Conservation (phyloP, 148 eudicot genomes). For the Polygonum aviculare region DNA sequence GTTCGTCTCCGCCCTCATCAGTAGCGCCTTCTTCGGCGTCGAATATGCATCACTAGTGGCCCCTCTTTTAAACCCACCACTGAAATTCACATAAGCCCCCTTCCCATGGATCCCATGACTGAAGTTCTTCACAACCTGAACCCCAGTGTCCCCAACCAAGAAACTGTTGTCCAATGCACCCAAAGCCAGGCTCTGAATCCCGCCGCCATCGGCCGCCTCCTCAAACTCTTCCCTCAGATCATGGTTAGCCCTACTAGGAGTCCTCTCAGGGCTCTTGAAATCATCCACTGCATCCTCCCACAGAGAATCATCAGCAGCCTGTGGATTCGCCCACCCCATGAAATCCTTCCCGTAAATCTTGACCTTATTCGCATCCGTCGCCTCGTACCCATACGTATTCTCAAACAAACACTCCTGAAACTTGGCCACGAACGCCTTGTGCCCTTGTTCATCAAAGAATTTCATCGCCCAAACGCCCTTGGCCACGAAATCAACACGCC, state of each 20-base stretch:
- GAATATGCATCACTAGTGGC: conserved; percentile 20
- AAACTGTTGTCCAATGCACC: conserved; percentile 97
- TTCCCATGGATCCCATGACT: conserved; percentile 96
- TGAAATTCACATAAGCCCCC: conserved; percentile 83
- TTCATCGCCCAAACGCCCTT: conserved; percentile 87
- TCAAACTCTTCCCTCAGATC: conserved; percentile 84
- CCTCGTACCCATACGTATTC: conserved; percentile 60
- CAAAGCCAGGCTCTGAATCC: conserved; percentile 81
- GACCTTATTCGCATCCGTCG: conserved; percentile 62
- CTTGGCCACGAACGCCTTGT: conserved; percentile 39
- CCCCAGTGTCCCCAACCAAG: conserved; percentile 61
- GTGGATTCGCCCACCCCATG: conserved; percentile 77
- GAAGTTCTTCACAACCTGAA: conserved; percentile 95
- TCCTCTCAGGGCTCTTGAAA: conserved; percentile 16
- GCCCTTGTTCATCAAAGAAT: conserved; percentile 46
- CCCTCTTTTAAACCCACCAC: conserved; percentile 21
- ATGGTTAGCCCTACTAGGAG: conserved; percentile 26
- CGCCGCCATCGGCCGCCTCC: conserved; percentile 50
- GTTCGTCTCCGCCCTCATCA: conserved; percentile 93
- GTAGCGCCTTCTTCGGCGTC: conserved; percentile 71
- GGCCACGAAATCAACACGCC: conserved; percentile 70
- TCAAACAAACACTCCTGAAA: conserved; percentile 83
- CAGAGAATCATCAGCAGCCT: conserved; percentile 74
- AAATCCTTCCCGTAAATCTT: conserved; percentile 91
- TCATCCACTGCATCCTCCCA: conserved; percentile 70